Evolutionary conservation across 768 basidiomycete genomes (phyloP), one percentile per base, ranked within the genome.

Genomic region (Neoboletus subvelutipes): DNA sequence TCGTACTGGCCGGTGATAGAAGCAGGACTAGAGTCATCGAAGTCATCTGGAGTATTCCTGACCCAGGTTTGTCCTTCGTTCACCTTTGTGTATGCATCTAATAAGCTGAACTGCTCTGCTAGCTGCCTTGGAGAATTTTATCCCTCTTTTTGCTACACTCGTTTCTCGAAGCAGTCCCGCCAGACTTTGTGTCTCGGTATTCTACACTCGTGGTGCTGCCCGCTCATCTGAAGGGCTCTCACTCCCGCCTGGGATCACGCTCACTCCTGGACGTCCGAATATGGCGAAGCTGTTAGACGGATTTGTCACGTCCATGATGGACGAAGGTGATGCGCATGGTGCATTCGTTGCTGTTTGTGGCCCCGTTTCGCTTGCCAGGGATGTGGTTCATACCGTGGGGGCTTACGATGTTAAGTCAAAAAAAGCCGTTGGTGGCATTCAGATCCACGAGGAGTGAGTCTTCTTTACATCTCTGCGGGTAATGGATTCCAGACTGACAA

Each of bases 11-110:
- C 1, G 69, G 70, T 15, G 80, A 83, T 11, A 71, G 73, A 34
- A 81, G 82, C 50, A 77, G 84, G 47, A 75, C 82, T 15, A 81
- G 83, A 59, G 67, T 77, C 9, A 80, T 91, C 58, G 83, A 87
- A 50, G 73, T 93, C 31, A 73, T 90, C 6, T 93, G 91, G 91
- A 71, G 78, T 12, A 76, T 87, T 11, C 77, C 75, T 39, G 79
- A 83, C 73, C 78, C 77, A 54, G 71, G 78, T 82, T 68, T n/a
- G 78, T 64, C 20, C 60, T 52, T 52, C 40, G 15, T 31, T 17
- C 4, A 13, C 24, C 9, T n/a, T 28, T 33, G 28, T n/a, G 13
- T 36, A 34, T 52, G 22, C 28, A 50, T 33, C 4, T 33, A 17
- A 28, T 40, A 29, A 28, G 24, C 17, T 60, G 43, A 65, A 29